Base-by-base conservation (phyloP, 257 asterid genomes). In the Lithospermum erythrorhizon region DNA sequence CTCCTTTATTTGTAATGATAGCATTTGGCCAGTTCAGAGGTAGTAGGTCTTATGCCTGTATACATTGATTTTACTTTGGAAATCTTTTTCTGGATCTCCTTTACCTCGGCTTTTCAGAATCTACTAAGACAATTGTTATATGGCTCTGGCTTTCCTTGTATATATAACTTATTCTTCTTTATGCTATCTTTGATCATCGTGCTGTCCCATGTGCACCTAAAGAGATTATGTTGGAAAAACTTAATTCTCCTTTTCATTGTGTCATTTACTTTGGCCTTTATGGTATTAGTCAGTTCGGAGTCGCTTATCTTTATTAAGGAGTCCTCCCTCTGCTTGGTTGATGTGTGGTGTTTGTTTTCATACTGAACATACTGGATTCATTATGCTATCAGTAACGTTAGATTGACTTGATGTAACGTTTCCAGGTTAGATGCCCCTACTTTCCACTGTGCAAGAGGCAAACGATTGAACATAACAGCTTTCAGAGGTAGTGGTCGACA, bases 401-500 rank as follows among this genome's bases (percentile, higher is more conserved):
- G 24, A 0, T 21, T 80, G 65, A 81, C 68, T 57, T 58, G 58
- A 55, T 61, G 9, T 54, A 37, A 63, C 56, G 65, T 68, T 77
- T 76, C 59, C 85, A 91, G 98, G 57, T 73, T 82, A 70, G 78
- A 81, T 65, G 63, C 72, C 66, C 76, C 89, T 62, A 53, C 63
- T 61, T 67, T 70, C 67, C 74, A 78, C 73, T 85, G 86, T 67
- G 75, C 87, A 8, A 81, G 73, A 68, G 72, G 83, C 35, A 82
- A 79, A 70, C 37, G 55, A 68, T 74, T 79, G 65, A 88, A 80
- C 76, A 72, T 91, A 74, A 84, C 86, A 6, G 95, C 95, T 47
- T 88, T 88, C 76, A 88, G 81, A 79, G 84, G 87, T 71, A 74
- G 72, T 75, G 73, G 65, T 62, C 20, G 37, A 56, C 90, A 79